Base-by-base conservation (phyloP, 176 grass and related monocot genomes). In the Zizania latifolia region DNA sequence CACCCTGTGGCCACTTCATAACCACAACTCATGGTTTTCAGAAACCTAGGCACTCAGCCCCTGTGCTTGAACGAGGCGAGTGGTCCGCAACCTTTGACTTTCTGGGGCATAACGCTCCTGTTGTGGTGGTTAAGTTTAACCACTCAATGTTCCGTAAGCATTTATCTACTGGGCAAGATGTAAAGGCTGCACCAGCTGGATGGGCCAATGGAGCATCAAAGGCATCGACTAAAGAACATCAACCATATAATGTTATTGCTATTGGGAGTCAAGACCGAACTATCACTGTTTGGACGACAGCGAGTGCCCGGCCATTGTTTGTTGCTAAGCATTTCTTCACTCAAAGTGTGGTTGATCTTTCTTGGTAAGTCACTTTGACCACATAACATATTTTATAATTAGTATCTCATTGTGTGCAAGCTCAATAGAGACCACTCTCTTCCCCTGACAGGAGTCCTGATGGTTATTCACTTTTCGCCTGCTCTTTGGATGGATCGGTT, bases 1-100 rank as follows among this genome's bases (percentile, higher is more conserved):
- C 95, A 1, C 95, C 95, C 48, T 99, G 95, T 89, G 95, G 95
- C 15, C 95, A 99, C 61, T 99, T 92, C 65, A 94, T 99, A 77
- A 99, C 95, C 38, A 99, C 95, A 0, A 99, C 95, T 72, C 95
- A 99, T 68, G 95, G 95, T 53, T 99, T 94, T 84, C 95, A 99
- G 71, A 99, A 99, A 77, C 95, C 95, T 53, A 89, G 91, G 75
- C 95, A 99, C 76, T 99, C 91, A 26, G 95, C 95, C 30, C 95
- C 95, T 26, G 95, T 99, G 55, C 92, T 99, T 69, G 95, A 99
- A 72, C 77, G 95, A 71, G 91, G 95, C 8, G 91, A 99, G 68
- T 99, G 95, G 91, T 81, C 95, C 71, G 95, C 95, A 51, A 99
- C 95, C n/a, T 99, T 99, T 81, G 95, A 99, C 57, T 99, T 99